Evolutionary conservation across 805 yeast genomes (phyloP), one percentile per base, ranked within the genome.

Genomic region (Pachysolen tannophilus): DNA sequence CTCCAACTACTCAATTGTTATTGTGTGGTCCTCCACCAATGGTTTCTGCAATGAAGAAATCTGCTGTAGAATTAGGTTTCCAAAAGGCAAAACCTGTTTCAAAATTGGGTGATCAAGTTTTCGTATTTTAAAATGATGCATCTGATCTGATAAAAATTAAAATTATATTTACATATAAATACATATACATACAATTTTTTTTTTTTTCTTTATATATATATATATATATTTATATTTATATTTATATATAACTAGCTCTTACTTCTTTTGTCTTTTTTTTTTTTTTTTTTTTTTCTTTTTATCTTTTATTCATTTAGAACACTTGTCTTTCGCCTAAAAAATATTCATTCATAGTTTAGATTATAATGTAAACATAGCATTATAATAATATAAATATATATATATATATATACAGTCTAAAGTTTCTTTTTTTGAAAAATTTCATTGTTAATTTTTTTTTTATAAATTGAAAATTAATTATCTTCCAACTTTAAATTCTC

Each of bases 1-100:
- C 75, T 27, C 65, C 60, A 27, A 78, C 76, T 46, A 63, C 74
- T 41, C 82, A 82, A 65, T 66, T 90, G 47, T 73, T 90, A 52
- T 60, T 88, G 38, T 88, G 97, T 63, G 97, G 96, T 30, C 97
- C 97, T 32, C 94, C 94, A 41, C 87, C 90, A 43, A 83, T 88
- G 95, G 77, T 81, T 30, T 71, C 83, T 41, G 81, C 88, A 41
- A 71, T 84, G 56, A 88, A 86, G 67, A 84, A 76, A 63, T 82
- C 79, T 37, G 84, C 90, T 28, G 70, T 71, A 18, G 62, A 62
- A 28, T 67, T 87, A 47, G 96, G 95, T 11, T 88, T 60, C 60
- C 70, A 71, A 33, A 86, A 86, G 69, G 86, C 95, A 33, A 82
- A 77, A 60, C 92, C 95, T 5, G 83, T 88, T 30, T 78, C 94